Conservation (phyloP, 495 filamentous ascomycete species). For the Penicillium pancosmium region DNA sequence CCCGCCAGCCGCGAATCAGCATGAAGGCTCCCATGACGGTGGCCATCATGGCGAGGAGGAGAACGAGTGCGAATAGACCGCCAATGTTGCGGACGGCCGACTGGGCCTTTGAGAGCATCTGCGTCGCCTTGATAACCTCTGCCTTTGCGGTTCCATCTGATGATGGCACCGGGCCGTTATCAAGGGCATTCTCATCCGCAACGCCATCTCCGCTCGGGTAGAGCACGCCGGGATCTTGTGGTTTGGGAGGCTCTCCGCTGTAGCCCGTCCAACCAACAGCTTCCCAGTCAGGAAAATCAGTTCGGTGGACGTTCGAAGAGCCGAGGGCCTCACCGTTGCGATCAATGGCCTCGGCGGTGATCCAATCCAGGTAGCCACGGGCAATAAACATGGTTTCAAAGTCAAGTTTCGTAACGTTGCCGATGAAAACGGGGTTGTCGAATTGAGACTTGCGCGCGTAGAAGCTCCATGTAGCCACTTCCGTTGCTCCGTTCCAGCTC, state of each 20-base stretch:
- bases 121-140: conserved; percentile 24
- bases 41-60: conserved; percentile 26
- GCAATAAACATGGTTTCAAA: conserved; percentile 40
- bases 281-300: conserved; percentile 23
- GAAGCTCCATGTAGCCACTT: conserved; percentile 41
- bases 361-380: conserved; percentile 39
- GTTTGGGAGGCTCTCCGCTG: conserved; percentile 14
- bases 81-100: conserved; percentile 26
- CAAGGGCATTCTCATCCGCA: conserved; percentile 3
- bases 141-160: conserved; percentile 18
- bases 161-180: neutral
- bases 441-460: conserved; percentile 35
- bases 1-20: conserved; percentile 33
- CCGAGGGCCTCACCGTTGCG: conserved; percentile 22
- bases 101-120: conserved; percentile 22
- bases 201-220: neutral
- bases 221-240: conserved; percentile 21
- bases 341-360: conserved; percentile 52
- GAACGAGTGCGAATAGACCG: conserved; percentile 24
- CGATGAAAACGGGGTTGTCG: conserved; percentile 26
- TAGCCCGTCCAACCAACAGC: conserved; percentile 19
- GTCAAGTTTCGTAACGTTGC: conserved; percentile 25
- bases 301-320: conserved; percentile 25
- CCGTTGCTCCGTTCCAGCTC: conserved; percentile 52
- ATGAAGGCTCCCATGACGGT: conserved; percentile 25